Evolutionary conservation across 192 early-diverging fungal species (phyloP), one percentile per base, ranked within the genome.

Genomic region (Mortierella antarctica): DNA sequence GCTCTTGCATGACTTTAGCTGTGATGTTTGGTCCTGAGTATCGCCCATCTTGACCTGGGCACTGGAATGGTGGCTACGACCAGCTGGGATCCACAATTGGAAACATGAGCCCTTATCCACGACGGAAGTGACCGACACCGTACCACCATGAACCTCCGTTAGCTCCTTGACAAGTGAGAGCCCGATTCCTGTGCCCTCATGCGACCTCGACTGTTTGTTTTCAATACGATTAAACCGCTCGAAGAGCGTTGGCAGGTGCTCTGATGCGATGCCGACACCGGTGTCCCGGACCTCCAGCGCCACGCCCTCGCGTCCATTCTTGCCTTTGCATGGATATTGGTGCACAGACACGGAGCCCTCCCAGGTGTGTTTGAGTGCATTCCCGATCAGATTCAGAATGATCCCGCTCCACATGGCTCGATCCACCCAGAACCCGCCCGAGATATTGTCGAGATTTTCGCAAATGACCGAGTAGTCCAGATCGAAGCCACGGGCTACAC

Each of bases 211-310:
- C 54, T 84, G 84, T 13, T 71, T 73, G 47, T 79, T 83, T 51
- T 90, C 86, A n/a, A 90, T 82, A 7, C 88, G 82, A 64, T 91
- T 85, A 71, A 91, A 91, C 11, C 88, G 82, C n/a, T 87, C 85
- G 70, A 91, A 90, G 5, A 91, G 74, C 0, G 80, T 76, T 5
- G 56, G 63, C 11, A 89, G 17, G 18, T 91, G 71, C 7, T 85
- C 74, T 8, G 61, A 11, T 5, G 90, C 78, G 11, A 91, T 91
- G 6, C 90, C 90, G 0, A 83, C 82, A 50, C 90, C 77, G 2
- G 80, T 76, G 20, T 76, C 82, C 51, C 61, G 67, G 41, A 74
- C 71, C 50, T 76, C 81, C 14, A 84, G 56, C 7, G 73, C 56
- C 31, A 89, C 56, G 21, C 69, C 76, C 18, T 82, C 68, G 23